Conservation (phyloP, 2,329 filamentous ascomycete genomes). For the Ceratocystiopsis minuta region DNA sequence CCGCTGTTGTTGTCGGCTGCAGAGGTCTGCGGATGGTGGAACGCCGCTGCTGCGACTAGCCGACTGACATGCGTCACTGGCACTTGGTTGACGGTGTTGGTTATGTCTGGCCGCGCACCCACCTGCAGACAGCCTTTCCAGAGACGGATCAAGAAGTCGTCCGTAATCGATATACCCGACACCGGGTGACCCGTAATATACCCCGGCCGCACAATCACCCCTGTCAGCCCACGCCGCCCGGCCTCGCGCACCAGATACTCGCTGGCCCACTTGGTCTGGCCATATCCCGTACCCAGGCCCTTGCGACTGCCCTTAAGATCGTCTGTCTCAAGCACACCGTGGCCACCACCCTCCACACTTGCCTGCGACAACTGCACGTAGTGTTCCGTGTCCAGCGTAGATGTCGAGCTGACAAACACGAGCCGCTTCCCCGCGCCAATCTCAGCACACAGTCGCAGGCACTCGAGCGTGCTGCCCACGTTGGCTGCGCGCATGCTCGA, state of each 20-base stretch:
- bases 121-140: constrained; percentile 79
- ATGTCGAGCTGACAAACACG: constrained; percentile 68
- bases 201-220: constrained; percentile 63
- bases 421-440: constrained; percentile 52
- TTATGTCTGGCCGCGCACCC: constrained; percentile 51
- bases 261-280: constrained; percentile 75
- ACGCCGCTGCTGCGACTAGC: constrained; percentile 57
- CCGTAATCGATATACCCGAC: constrained; percentile 57
- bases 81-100: constrained; percentile 78
- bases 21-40: constrained; percentile 27
- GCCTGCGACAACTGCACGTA: constrained; percentile 58
- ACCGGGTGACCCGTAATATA: constrained; percentile 63
- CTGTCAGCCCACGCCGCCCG: constrained; percentile 55
- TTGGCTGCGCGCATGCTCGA: constrained; percentile 54
- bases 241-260: constrained; percentile 59
- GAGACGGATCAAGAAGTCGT: constrained; percentile 81
- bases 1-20: constrained; percentile 13
- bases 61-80: constrained; percentile 69
- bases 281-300: constrained; percentile 73
- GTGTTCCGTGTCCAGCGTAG: constrained; percentile 63
- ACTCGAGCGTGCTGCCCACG: constrained; percentile 63
- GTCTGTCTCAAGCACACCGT: constrained; percentile 55
- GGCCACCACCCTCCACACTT: constrained; percentile 39
- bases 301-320: constrained; percentile 58
- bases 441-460: constrained; percentile 54